Evolutionary conservation across 225 moss, liverwort and hornwort species (phyloP).

Genomic region (Antitrichia curtipendula): DNA sequence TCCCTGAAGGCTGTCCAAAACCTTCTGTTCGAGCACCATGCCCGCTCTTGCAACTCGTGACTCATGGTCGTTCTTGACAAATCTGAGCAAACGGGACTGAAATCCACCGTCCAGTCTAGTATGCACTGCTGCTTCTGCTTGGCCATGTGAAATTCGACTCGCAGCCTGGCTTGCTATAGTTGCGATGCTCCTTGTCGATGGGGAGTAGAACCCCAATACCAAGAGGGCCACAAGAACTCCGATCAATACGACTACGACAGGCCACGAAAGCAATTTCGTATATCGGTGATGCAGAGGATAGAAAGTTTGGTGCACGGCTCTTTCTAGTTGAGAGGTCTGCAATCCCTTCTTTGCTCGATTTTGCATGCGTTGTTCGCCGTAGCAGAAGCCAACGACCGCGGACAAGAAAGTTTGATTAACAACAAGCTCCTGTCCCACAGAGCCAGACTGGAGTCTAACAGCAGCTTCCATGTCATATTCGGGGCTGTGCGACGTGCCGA

Average conservation of each 20-base stretch:
- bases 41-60: too few species aligned
- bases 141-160: not conserved
- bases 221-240: not conserved
- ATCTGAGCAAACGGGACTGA: too few species aligned
- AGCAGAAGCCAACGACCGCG: not conserved
- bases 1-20: too few species aligned
- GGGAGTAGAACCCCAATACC: not conserved
- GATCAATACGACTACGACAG: not conserved
- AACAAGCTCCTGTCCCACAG: not conserved
- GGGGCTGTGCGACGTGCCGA: not conserved
- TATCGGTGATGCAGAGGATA: conserved; percentile 2
- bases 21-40: too few species aligned
- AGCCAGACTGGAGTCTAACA: not conserved
- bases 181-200: not conserved
- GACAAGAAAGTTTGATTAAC: not conserved
- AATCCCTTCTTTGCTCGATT: not conserved
- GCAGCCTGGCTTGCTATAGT: not conserved
- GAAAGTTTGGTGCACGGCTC: not conserved
- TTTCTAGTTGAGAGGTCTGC: not conserved
- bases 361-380: not conserved
- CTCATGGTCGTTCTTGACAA: too few species aligned
- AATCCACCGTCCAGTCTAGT: too few species aligned
- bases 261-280: not conserved
- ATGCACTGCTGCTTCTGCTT: too few species aligned
- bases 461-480: conserved; percentile 7